Evolutionary conservation across 129 eudicot species (phyloP).

Genomic region (Tagetes patula): DNA sequence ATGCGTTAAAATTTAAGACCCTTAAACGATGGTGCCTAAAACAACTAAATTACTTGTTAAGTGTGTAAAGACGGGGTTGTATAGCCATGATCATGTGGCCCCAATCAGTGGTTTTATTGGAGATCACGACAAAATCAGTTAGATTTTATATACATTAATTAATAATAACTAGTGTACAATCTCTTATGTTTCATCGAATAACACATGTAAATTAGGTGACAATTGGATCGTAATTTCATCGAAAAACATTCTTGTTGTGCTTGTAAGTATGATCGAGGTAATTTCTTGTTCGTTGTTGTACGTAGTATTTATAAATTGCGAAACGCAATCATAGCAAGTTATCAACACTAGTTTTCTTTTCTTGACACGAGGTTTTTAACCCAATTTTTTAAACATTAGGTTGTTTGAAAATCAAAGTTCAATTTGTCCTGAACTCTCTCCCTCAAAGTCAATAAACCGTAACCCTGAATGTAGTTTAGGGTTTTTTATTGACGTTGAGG

Average conservation of each 20-base stretch:
- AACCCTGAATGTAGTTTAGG: background rate
- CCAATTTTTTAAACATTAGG: background rate
- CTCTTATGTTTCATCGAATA: background rate
- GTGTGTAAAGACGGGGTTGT: no score
- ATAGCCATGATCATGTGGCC: background rate
- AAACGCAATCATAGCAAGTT: background rate
- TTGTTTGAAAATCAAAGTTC: background rate
- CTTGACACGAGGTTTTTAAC: background rate
- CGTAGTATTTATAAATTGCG: background rate
- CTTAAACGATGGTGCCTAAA: no score
- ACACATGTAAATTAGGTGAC: background rate
- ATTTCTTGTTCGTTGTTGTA: background rate
- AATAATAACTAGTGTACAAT: background rate
- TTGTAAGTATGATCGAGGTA: background rate
- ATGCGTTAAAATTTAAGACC: no score
- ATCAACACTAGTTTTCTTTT: background rate
- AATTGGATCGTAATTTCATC: background rate
- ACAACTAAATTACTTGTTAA: no score
- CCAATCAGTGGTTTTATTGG: background rate
- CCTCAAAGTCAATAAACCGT: background rate
- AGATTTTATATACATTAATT: background rate
- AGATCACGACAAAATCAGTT: background rate
- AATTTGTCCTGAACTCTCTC: slow-evolving; percentile 7
- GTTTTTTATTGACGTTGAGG: slow-evolving; percentile 1
- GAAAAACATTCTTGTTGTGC: background rate